Evolutionary conservation across 257 asterid species (phyloP).

Genomic region (Nicotiana noctiflora): DNA sequence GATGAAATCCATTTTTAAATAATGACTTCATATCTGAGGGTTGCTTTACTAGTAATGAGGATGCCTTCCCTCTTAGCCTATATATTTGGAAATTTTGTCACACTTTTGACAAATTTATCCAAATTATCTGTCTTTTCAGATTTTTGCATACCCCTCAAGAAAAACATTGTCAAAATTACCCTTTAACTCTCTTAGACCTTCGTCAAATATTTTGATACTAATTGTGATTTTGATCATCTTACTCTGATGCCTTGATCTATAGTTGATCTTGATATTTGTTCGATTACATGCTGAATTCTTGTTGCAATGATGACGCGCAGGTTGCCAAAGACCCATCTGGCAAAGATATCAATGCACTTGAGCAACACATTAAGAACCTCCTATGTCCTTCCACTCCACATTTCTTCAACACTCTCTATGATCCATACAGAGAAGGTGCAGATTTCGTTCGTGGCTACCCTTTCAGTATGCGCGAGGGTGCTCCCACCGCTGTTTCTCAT

Average conservation of each 20-base stretch:
- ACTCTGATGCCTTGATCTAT: background rate
- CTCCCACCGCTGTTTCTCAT: slow-evolving; percentile 14
- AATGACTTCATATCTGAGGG: background rate
- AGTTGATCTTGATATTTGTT: background rate
- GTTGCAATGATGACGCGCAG: background rate
- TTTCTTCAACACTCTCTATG: slow-evolving; percentile 19
- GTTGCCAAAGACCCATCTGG: slow-evolving; percentile 20
- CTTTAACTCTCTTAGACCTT: no score
- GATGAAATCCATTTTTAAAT: background rate
- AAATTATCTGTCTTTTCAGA: background rate
- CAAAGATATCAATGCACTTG: slow-evolving; percentile 19
- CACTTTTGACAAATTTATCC: background rate
- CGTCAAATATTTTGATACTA: no score
- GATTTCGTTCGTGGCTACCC: slow-evolving; percentile 21
- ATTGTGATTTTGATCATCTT: no score
- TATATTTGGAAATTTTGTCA: background rate
- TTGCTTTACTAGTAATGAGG: background rate
- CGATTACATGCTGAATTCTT: background rate
- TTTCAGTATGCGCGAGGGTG: slow-evolving; percentile 21
- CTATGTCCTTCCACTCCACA: slow-evolving; percentile 16
- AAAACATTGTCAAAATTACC: no score
- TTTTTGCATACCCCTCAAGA: no score
- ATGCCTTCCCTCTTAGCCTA: background rate
- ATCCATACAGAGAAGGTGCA: slow-evolving; percentile 17
- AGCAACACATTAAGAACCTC: slow-evolving; percentile 21